phyloP scores from a whole-genome alignment of 129 eudicot species.

The Mikania micrantha region DNA sequence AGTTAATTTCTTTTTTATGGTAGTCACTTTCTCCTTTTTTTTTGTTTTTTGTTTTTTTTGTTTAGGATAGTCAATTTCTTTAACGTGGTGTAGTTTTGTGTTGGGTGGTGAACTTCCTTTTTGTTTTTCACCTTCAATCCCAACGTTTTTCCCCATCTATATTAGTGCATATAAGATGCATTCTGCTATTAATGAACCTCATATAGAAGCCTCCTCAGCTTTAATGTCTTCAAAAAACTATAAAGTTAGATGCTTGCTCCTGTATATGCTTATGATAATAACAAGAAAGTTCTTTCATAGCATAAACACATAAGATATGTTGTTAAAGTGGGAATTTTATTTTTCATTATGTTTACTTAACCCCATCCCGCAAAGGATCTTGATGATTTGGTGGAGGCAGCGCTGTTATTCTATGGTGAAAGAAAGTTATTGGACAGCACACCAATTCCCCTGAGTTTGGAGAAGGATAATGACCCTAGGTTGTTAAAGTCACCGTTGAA shows the following conservation, averaged over 20 bases:
- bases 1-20: background rate
- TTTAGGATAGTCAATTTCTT: background rate
- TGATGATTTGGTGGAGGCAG: constrained; percentile 91
- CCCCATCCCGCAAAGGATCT: constrained; percentile 56
- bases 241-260: background rate
- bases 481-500: constrained; percentile 76
- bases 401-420: constrained; percentile 66
- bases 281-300: constrained; percentile 9
- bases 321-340: constrained; percentile 4
- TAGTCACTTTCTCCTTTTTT: background rate
- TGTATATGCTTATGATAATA: constrained; percentile 4
- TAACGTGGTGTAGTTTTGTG: background rate
- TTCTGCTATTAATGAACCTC: constrained; percentile 4
- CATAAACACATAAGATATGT: constrained; percentile 4
- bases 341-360: constrained; percentile 11
- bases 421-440: constrained; percentile 57
- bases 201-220: background rate
- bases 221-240: background rate
- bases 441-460: constrained; percentile 76
- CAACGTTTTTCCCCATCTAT: constrained; percentile 8
- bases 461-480: constrained; percentile 91
- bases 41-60: background rate
- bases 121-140: background rate
- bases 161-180: background rate
- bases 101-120: too few relatives aligned